Base-by-base conservation (phyloP, 2,329 filamentous ascomycete genomes). In the Apiospora rasikravindrae region DNA sequence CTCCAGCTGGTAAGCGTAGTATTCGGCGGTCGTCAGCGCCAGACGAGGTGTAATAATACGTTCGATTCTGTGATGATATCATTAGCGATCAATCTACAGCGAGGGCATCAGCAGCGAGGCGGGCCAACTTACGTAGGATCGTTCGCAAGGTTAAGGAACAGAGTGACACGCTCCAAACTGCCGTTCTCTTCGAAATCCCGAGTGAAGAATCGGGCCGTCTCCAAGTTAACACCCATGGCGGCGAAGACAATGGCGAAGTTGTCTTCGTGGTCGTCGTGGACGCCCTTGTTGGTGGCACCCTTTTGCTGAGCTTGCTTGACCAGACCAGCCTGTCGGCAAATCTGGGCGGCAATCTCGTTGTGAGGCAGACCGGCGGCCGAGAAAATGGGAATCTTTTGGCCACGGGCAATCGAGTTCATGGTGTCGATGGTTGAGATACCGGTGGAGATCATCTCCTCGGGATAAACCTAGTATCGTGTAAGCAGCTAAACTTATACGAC, bases 161-260 rank as follows among this genome's bases (percentile, higher is more conserved):
- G 88, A 10, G 97, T 98, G 78, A 94, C 92, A 85, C 96, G 94
- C 87, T 98, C 96, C 92, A 99, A 91, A 86, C 94, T 97, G 78
- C 97, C 97, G 84, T 99, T 99, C 89, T 99, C 95, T 84, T 99
- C 96, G 81, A 99, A 99, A 81, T 99, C 96, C 77, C 94, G 91
- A 49, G 96, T 98, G 88, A 99, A 99, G 90, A 99, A 99, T 79
- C 96, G 93, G 79, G 93, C 94, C 44, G 96, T 99, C 83, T 99
- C 96, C 92, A 99, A 91, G 88, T 99, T 99, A 78, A 99, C 96
- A 95, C 96, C 96, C 96, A 99, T 99, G 81, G 96, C 96, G 81
- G 94, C 97, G 82, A 99, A 99, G 72, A 99, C 96, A 80, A 99
- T 99, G 73, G 95, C 98, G 89, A 99, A 99, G 88, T 99, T 99